Percentiles rank a stretch among this genome's conserved stretches.
These are phyloP conservation scores for Pueraria montana DNA, from an alignment of 306 rosid species.

Conservation along the genomic window DNA sequence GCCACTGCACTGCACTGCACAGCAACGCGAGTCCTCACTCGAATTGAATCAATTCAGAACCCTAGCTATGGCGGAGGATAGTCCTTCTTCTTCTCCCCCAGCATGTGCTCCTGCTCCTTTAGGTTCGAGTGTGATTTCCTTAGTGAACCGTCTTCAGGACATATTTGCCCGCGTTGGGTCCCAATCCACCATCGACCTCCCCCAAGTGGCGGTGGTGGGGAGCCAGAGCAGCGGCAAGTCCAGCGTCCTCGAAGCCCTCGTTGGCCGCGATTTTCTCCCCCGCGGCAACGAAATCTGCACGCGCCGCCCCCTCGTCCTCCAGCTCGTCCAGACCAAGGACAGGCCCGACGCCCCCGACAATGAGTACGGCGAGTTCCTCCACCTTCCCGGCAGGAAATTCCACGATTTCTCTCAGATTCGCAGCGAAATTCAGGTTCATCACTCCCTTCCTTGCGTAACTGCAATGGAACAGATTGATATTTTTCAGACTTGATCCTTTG, in stretches of 20 bases:
- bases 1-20: too few species aligned
- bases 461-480: too few species aligned
- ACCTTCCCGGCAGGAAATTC: constrained; percentile 78
- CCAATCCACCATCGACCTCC: constrained; percentile 61
- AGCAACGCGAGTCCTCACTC: too few species aligned
- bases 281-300: constrained; percentile 94
- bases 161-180: constrained; percentile 90
- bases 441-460: too few species aligned
- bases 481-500: background rate
- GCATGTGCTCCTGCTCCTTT: constrained; percentile 64
- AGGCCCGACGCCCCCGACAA: constrained; percentile 69
- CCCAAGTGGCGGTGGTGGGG: too few species aligned
- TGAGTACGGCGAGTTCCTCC: constrained; percentile 97
- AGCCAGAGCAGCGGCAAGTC: too few species aligned
- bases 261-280: constrained; percentile 94
- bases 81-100: constrained; percentile 46
- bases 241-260: constrained; percentile 79
- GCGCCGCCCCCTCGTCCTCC: constrained; percentile 90
- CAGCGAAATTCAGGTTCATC: constrained; percentile 84
- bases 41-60: too few species aligned
- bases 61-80: constrained; percentile 94
- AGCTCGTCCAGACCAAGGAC: constrained; percentile 81
- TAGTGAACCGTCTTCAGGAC: constrained; percentile 93
- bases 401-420: constrained; percentile 85
- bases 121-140: constrained; percentile 84